Evolutionary conservation across 257 asterid species (phyloP).

Genomic region (Petrea volubilis): DNA sequence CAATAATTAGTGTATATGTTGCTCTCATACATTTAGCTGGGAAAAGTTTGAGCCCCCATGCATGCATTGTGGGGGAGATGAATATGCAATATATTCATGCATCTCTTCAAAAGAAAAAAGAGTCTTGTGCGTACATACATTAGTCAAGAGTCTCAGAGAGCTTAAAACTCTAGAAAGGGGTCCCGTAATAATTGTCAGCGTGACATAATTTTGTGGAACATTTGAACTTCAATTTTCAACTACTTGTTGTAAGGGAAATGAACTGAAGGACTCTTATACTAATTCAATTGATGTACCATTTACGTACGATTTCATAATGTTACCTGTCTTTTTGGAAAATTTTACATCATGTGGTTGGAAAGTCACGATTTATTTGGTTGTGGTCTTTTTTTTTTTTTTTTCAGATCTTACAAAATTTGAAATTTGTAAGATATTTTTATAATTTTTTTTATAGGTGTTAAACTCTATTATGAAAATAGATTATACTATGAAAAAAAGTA

Average conservation of each 20-base stretch:
- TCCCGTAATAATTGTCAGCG: slow-evolving; percentile 5
- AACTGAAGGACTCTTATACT: neutral
- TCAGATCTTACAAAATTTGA: too few relatives aligned
- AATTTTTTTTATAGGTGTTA: too few relatives aligned
- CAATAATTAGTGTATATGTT: too few relatives aligned
- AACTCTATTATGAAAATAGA: too few relatives aligned
- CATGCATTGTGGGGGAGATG: slow-evolving; percentile 17
- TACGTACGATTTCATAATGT: too few relatives aligned
- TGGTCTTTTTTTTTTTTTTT: too few relatives aligned
- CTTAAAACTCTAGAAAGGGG: neutral
- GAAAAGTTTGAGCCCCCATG: neutral
- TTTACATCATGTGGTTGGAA: too few relatives aligned
- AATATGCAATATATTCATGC: slow-evolving; percentile 26
- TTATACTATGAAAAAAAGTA: too few relatives aligned
- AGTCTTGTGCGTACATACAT: neutral
- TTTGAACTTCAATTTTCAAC: neutral
- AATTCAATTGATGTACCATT: neutral
- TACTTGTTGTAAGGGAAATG: slow-evolving; percentile 7
- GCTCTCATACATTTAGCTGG: neutral
- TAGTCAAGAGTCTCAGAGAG: slow-evolving; percentile 19
- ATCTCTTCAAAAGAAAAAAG: slow-evolving; percentile 1
- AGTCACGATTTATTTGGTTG: too few relatives aligned
- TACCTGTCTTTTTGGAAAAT: too few relatives aligned
- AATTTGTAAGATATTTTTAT: too few relatives aligned
- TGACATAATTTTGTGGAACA: neutral